Evolutionary conservation across 2,329 filamentous ascomycete genomes (phyloP).

Genomic region (Aspergillus udagawae): DNA sequence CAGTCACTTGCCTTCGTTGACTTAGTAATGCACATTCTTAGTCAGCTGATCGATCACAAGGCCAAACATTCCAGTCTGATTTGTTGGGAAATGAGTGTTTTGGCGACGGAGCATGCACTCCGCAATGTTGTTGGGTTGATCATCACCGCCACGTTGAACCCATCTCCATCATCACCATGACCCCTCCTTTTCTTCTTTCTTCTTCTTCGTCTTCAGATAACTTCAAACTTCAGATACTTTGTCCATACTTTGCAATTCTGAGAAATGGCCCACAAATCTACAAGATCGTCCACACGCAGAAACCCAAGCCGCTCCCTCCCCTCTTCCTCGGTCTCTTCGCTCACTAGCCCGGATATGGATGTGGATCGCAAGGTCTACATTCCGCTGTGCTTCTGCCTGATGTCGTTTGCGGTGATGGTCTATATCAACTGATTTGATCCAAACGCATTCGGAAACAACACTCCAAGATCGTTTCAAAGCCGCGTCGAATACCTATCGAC

Average conservation of each 20-base stretch:
- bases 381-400: conserved; percentile 34
- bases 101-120: conserved; percentile 2
- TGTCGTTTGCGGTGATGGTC: conserved; percentile 36
- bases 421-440: conserved; percentile 26
- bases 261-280: conserved; percentile 15
- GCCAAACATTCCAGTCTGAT: not conserved
- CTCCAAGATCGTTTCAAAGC: not conserved
- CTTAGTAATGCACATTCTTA: not conserved
- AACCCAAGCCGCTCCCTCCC: conserved; percentile 10
- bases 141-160: not conserved
- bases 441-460: not conserved
- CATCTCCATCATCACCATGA: conserved; percentile 1
- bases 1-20: not conserved
- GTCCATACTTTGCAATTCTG: not conserved
- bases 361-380: conserved; percentile 35
- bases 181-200: conserved; percentile 1
- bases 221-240: not conserved
- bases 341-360: conserved; percentile 24
- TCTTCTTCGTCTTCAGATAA: not conserved
- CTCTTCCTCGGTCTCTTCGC: conserved; percentile 6
- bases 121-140: conserved; percentile 1
- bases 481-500: not conserved
- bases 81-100: not conserved
- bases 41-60: not conserved
- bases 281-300: conserved; percentile 11